Conservation (phyloP, 2,329 filamentous ascomycete genomes). For the Pestalotiopsis sp. region DNA sequence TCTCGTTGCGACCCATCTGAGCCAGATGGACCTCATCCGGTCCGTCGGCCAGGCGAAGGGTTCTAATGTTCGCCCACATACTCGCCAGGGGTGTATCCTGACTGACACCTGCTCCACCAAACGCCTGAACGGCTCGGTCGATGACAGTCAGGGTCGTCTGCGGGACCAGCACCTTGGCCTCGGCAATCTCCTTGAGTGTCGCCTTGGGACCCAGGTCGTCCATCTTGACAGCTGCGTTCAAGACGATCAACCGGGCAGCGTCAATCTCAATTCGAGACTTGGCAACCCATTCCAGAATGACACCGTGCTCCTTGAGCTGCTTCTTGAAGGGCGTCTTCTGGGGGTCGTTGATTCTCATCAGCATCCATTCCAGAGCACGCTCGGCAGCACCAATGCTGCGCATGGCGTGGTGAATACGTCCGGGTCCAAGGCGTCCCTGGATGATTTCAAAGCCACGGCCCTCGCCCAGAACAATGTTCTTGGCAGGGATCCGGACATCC, state of each 20-base stretch:
- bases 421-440: constrained; percentile 92
- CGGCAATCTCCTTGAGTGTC: constrained; percentile 88
- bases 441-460: constrained; percentile 98
- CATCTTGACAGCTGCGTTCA: constrained; percentile 95
- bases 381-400: constrained; percentile 89
- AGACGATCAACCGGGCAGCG: constrained; percentile 82
- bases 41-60: constrained; percentile 85
- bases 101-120: constrained; percentile 86
- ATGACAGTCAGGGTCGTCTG: constrained; percentile 82
- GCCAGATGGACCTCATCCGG: constrained; percentile 93
- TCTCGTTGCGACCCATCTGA: constrained; percentile 82
- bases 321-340: constrained; percentile 91
- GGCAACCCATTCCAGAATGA: constrained; percentile 94
- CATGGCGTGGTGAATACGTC: constrained; percentile 98
- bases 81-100: constrained; percentile 91
- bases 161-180: constrained; percentile 92
- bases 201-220: constrained; percentile 87
- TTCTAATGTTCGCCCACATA: constrained; percentile 81
- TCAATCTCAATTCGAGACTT: constrained; percentile 93
- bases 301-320: constrained; percentile 83
- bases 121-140: constrained; percentile 91
- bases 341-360: constrained; percentile 91
- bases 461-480: constrained; percentile 87
- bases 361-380: constrained; percentile 89
- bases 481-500: constrained; percentile 83